A percentile compares a stretch with the other conserved stretches of the same genome.
Conservation (phyloP, 192 early-diverging fungal genomes). For the Coemansia asiatica region DNA sequence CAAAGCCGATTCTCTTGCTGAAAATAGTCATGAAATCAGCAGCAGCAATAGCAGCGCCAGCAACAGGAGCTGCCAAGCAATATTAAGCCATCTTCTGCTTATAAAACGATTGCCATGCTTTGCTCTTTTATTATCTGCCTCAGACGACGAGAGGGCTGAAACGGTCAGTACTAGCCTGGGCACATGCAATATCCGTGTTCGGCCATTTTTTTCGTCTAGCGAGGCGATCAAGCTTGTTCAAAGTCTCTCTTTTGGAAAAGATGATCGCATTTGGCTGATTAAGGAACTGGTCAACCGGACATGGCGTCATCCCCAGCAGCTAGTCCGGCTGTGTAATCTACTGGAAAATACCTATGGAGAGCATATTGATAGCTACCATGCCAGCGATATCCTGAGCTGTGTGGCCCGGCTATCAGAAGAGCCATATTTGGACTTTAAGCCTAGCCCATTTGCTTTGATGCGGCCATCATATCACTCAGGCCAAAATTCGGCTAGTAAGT, state of each 20-base stretch:
- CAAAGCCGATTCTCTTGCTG: slow-evolving; percentile 10
- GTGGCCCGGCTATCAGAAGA: background rate
- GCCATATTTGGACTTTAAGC: slow-evolving; percentile 11
- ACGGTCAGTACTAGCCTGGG: slow-evolving; percentile 2
- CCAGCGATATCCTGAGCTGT: background rate
- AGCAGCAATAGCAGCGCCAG: background rate
- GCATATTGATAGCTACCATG: background rate
- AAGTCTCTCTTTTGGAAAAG: background rate
- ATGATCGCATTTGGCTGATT: slow-evolving; percentile 9
- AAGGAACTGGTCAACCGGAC: slow-evolving; percentile 19
- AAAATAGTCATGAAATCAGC: too few relatives aligned
- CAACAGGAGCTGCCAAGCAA: background rate
- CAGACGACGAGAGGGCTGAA: slow-evolving; percentile 18
- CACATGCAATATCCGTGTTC: slow-evolving; percentile 9
- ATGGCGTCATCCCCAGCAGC: slow-evolving; percentile 21
- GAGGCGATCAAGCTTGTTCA: slow-evolving; percentile 15
- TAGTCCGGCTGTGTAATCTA: slow-evolving; percentile 10
- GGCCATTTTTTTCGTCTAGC: background rate
- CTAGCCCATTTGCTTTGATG: slow-evolving; percentile 13
- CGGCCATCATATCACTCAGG: background rate
- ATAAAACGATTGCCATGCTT: slow-evolving; percentile 11
- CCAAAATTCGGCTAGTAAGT: background rate
- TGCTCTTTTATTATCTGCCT: slow-evolving; percentile 16
- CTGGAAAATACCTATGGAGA: background rate
- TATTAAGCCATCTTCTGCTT: background rate